phyloP scores from a whole-genome alignment of 1,284 basidiomycete species.

The Boletus sp. region DNA sequence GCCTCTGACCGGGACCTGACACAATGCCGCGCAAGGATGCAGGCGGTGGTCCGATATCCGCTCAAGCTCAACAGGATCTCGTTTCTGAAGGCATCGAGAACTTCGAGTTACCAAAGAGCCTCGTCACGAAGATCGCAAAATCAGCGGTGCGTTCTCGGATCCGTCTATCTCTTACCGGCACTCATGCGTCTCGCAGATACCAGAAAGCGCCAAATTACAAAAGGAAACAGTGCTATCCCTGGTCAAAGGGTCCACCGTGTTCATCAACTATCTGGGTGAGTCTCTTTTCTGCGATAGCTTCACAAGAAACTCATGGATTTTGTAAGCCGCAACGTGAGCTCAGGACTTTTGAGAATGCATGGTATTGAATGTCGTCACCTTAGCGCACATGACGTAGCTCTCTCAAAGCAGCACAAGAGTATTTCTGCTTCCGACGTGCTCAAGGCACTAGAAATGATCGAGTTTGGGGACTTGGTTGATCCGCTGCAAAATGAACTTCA shows the following conservation, averaged over 20 bases:
- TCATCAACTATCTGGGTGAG: conserved; percentile 86
- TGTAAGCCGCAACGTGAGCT: conserved; percentile 64
- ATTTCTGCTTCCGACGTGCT: conserved; percentile 86
- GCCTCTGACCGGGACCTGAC: neutral
- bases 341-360: neutral
- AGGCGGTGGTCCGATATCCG: conserved; percentile 48
- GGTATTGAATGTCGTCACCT: conserved; percentile 8
- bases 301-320: neutral
- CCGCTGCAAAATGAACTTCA: conserved; percentile 69
- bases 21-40: conserved; percentile 63
- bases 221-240: conserved; percentile 83
- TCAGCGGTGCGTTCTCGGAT: conserved; percentile 47
- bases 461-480: conserved; percentile 73
- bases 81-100: conserved; percentile 80
- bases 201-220: conserved; percentile 80
- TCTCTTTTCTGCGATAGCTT: conserved; percentile 10
- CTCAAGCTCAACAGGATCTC: conserved; percentile 71
- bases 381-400: conserved; percentile 85
- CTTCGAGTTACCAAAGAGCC: conserved; percentile 79
- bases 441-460: conserved; percentile 77
- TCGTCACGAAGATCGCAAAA: conserved; percentile 82
- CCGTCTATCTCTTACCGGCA: neutral
- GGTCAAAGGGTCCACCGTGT: conserved; percentile 83
- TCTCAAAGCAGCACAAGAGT: conserved; percentile 80
- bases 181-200: conserved; percentile 49